A percentile compares a stretch with the other conserved stretches of the same genome.
Evolutionary conservation across 768 basidiomycete species (phyloP).

Genomic region (Omphalotus guepiniiformis): DNA sequence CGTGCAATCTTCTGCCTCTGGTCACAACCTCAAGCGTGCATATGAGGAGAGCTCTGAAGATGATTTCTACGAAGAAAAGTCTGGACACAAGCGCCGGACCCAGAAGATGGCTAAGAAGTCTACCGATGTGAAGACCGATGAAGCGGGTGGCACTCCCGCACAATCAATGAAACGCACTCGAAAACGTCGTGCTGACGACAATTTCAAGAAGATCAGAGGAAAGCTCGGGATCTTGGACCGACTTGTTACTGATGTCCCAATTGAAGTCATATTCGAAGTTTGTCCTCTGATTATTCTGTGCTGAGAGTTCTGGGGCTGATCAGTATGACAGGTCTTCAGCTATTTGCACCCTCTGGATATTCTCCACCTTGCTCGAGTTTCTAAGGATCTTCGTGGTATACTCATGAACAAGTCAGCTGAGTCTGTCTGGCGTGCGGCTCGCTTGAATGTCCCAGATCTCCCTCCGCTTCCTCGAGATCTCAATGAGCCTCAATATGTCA

Average conservation of each 20-base stretch:
- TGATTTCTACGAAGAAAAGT: too few species aligned
- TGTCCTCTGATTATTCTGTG: background rate
- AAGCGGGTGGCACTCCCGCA: too few species aligned
- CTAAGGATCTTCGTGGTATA: slow-evolving; percentile 42
- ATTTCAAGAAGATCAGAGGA: slow-evolving; percentile 6
- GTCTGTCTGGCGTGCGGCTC: slow-evolving; percentile 45
- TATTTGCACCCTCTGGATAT: slow-evolving; percentile 47
- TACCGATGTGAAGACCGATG: too few species aligned
- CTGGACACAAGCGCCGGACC: too few species aligned
- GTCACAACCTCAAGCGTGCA: too few species aligned
- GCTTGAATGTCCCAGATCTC: slow-evolving; percentile 36
- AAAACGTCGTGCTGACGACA: too few species aligned
- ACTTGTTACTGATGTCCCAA: slow-evolving; percentile 2
- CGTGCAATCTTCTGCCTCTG: too few species aligned
- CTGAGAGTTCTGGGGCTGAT: too few species aligned
- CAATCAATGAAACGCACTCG: too few species aligned
- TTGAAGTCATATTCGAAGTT: slow-evolving; percentile 5
- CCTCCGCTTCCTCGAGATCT: slow-evolving; percentile 46
- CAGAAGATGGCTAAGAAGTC: too few species aligned
- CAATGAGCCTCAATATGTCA: slow-evolving; percentile 47
- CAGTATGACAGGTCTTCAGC: slow-evolving; percentile 43
- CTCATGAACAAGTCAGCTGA: slow-evolving; percentile 44
- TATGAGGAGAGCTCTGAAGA: too few species aligned
- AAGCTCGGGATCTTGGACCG: background rate
- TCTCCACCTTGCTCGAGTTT: slow-evolving; percentile 45